Conservation (phyloP, 2,329 filamentous ascomycete genomes). For the Neonectria ditissima region DNA sequence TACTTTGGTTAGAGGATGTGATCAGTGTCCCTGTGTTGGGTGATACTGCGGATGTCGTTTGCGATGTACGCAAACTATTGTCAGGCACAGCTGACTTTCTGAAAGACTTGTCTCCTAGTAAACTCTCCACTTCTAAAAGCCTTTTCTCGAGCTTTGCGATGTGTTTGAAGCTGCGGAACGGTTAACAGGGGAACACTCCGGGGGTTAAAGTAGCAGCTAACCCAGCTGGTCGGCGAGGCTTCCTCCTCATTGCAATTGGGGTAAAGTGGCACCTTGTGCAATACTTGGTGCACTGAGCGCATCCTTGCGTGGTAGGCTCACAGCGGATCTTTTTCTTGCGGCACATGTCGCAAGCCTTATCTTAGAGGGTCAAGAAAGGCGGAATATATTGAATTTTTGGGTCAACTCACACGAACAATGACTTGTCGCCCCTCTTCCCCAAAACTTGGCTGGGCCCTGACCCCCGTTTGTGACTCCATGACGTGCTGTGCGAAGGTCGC, state of each 20-base stretch:
- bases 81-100: constrained; percentile 7
- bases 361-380: not conserved
- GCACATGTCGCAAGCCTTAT: constrained; percentile 46
- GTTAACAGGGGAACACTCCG: not conserved
- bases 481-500: not conserved
- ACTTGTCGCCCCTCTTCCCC: not conserved
- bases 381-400: not conserved
- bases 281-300: constrained; percentile 44
- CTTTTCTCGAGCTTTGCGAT: constrained; percentile 37
- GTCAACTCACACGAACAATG: constrained; percentile 5
- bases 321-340: constrained; percentile 49
- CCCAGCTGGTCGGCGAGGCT: constrained; percentile 38
- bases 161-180: constrained; percentile 31
- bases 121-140: constrained; percentile 28
- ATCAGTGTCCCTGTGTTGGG: not conserved
- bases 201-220: constrained; percentile 23
- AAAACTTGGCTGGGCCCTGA: constrained; percentile 1
- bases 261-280: constrained; percentile 46
- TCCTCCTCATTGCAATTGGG: constrained; percentile 39
- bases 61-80: not conserved
- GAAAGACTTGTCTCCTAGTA: constrained; percentile 10
- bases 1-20: not conserved
- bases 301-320: constrained; percentile 38
- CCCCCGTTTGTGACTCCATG: constrained; percentile 1
- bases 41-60: not conserved